Evolutionary conservation across 192 early-diverging fungal species (phyloP).

Genomic region (Coemansia biformis): DNA sequence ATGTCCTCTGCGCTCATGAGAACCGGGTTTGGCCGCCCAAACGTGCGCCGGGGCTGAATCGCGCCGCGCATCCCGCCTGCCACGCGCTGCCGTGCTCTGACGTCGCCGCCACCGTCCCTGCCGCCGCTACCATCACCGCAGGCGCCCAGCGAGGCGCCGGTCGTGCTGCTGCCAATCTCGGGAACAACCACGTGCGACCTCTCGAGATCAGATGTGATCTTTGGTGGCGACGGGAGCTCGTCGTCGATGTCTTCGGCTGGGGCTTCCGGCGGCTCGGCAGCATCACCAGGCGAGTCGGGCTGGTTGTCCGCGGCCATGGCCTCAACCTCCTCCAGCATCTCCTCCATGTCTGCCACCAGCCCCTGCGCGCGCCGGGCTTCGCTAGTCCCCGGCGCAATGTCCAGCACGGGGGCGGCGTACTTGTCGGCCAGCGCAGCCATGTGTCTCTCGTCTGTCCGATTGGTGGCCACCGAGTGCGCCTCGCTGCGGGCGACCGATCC

Average conservation of each 20-base stretch:
- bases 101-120: background rate
- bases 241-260: slow-evolving; percentile 24
- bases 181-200: slow-evolving; percentile 17
- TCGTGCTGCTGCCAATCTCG: slow-evolving; percentile 1
- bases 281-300: background rate
- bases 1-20: slow-evolving; percentile 25
- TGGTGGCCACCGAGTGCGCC: too few species aligned
- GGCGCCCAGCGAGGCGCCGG: background rate
- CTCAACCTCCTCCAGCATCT: slow-evolving; percentile 43
- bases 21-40: slow-evolving; percentile 19
- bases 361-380: slow-evolving; percentile 9
- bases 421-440: slow-evolving; percentile 36
- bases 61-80: too few species aligned
- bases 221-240: slow-evolving; percentile 40
- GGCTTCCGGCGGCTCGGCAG: background rate
- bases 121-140: background rate
- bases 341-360: slow-evolving; percentile 45
- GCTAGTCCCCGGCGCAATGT: background rate
- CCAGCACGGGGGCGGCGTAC: slow-evolving; percentile 27
- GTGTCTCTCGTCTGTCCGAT: too few species aligned
- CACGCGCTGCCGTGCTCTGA: background rate
- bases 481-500: too few species aligned
- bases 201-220: slow-evolving; percentile 20
- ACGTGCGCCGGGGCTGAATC: slow-evolving; percentile 20
- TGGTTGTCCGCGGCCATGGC: slow-evolving; percentile 3